Percentiles rank a stretch among this genome's conserved stretches.
Evolutionary conservation across 1,139 yeast genomes (phyloP).

Genomic region (Lodderomyces elongisporus): DNA sequence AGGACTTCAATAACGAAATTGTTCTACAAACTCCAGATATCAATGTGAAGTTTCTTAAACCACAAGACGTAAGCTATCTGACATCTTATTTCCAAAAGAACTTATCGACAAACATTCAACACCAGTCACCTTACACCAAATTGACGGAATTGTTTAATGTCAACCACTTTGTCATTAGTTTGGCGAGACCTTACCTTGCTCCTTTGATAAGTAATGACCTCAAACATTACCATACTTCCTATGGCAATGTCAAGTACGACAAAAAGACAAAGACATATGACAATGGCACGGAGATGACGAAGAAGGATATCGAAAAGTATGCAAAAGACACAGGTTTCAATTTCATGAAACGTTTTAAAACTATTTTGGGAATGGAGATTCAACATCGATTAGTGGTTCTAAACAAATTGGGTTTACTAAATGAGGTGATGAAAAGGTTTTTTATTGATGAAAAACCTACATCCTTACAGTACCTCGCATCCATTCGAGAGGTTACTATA

Average conservation of each 20-base stretch:
- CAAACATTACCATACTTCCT: constrained; percentile 47
- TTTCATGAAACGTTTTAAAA: constrained; percentile 31
- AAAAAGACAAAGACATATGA: constrained; percentile 7
- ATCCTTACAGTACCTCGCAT: constrained; percentile 50
- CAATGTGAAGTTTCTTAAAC: constrained; percentile 36
- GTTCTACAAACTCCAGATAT: constrained; percentile 37
- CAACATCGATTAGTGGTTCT: constrained; percentile 80
- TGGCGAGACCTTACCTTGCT: constrained; percentile 90
- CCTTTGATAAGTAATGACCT: constrained; percentile 82
- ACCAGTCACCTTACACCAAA: constrained; percentile 73
- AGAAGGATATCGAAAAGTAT: constrained; percentile 20
- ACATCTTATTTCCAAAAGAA: constrained; percentile 32
- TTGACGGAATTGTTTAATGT: constrained; percentile 91
- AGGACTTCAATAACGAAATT: constrained; percentile 58
- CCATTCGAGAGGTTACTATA: constrained; percentile 68
- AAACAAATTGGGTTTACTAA: constrained; percentile 72
- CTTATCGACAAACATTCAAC: constrained; percentile 13
- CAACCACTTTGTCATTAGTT: constrained; percentile 81
- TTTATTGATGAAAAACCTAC: constrained; percentile 87
- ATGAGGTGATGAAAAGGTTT: constrained; percentile 65
- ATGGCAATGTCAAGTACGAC: constrained; percentile 30
- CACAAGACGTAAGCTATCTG: constrained; percentile 45
- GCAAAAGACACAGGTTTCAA: constrained; percentile 30
- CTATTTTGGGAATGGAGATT: constrained; percentile 52
- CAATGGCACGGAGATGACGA: constrained; percentile 7